These are phyloP conservation scores for Synchytrium microbalum DNA, from an alignment of 371 early-diverging fungal species.

Conservation along the genomic window DNA sequence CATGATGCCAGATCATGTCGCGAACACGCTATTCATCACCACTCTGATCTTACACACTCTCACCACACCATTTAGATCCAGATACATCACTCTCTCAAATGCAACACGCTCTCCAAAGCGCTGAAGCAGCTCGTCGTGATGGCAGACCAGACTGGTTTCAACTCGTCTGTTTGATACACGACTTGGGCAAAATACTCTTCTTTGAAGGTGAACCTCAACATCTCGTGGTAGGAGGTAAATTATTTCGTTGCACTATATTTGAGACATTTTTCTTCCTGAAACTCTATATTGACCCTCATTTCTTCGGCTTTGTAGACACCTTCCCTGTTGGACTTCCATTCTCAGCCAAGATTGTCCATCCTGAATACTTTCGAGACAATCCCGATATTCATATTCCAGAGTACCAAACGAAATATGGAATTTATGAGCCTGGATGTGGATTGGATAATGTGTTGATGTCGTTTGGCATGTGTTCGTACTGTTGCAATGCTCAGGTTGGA, in stretches of 20 bases:
- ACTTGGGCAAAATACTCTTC: conserved; percentile 46
- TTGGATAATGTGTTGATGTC: conserved; percentile 41
- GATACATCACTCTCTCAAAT: conserved; percentile 33
- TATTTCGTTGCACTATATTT: too few species aligned
- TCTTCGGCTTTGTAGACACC: conserved; percentile 45
- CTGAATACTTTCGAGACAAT: conserved; percentile 34
- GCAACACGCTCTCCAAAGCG: conserved; percentile 48
- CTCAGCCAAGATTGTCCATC: conserved; percentile 40
- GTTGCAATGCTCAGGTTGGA: neutral
- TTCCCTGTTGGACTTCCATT: conserved; percentile 46
- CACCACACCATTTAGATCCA: neutral
- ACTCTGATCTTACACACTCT: neutral
- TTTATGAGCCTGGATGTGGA: conserved; percentile 47
- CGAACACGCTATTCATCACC: neutral
- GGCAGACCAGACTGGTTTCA: conserved; percentile 46
- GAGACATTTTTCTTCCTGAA: too few species aligned
- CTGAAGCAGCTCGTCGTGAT: conserved; percentile 47
- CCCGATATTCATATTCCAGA: conserved; percentile 34
- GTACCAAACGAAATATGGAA: conserved; percentile 37
- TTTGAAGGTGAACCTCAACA: conserved; percentile 16
- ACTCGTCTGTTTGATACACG: conserved; percentile 47
- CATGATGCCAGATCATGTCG: neutral
- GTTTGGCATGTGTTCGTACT: conserved; percentile 24
- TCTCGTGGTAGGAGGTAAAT: neutral
- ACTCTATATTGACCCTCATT: conserved; percentile 49